Base-by-base conservation (phyloP, 352 stramenopile species). In the Pythium folliculosum region DNA sequence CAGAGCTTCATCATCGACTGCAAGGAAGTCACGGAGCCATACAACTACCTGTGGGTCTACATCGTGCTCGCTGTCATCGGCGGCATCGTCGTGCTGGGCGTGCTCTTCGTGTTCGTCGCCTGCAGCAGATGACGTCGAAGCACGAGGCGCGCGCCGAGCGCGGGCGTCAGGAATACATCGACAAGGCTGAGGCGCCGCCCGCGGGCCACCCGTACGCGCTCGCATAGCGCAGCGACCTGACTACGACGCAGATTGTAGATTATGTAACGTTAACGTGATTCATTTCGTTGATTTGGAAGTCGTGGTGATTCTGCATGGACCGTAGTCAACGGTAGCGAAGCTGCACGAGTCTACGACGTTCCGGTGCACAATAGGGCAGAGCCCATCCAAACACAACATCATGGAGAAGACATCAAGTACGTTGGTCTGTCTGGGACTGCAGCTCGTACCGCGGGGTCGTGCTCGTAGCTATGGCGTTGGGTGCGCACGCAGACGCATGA, bases 1-100 rank as follows among this genome's bases (percentile, higher is more conserved):
- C 49, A 55, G n/a, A 21, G 49, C 12, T 55, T 55, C 49, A 21
- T 38, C 49, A 30, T 55, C 13, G 49, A 38, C 6, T 55, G 49
- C 25, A 35, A 38, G 27, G 49, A 38, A 19, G 13, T 38, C 49
- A 35, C 10, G 49, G 5, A 9, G 5, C 49, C 23, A 23, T 35
- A 35, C 49, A 55, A 55, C 12, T 38, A 38, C 25, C 5, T 21
- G 49, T 55, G 49, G 49, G 2, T 55, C 14, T 55, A 30, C 21
- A 37, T n/a, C 21, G 25, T 30, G 23, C 49, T 55, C 22, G 49
- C 23, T 25, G 14, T 55, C 2, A 12, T 32, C 16, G 49, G 49
- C 27, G n/a, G 21, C 13, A 14, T 16, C 21, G 5, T 32, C 22
- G 21, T n/a, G 48, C 21, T 53, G 22, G 22, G 16, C 30, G 7